Conservation (phyloP, 306 rosid species). For the Bauhinia variegata region DNA sequence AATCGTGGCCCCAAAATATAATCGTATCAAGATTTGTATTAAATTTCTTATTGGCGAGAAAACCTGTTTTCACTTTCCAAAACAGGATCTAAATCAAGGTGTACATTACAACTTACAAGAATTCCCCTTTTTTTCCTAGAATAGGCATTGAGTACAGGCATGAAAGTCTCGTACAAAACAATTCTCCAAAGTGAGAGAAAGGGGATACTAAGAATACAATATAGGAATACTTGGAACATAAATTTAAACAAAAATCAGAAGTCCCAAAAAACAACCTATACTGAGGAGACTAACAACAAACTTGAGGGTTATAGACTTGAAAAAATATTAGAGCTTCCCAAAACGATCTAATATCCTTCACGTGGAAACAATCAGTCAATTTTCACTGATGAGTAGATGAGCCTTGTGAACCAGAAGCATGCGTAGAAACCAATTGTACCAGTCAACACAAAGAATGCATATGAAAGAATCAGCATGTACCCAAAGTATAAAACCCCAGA, state of each 20-base stretch:
- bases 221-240: neutral
- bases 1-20: neutral
- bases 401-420: constrained; percentile 75
- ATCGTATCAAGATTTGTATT: neutral
- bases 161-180: constrained; percentile 34
- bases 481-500: constrained; percentile 73
- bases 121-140: constrained; percentile 34
- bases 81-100: constrained; percentile 23
- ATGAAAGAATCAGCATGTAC: constrained; percentile 70
- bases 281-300: constrained; percentile 37
- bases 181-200: neutral
- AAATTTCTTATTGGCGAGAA: constrained; percentile 6
- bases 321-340: constrained; percentile 15
- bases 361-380: constrained; percentile 47
- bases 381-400: constrained; percentile 81
- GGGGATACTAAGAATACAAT: neutral
- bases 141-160: constrained; percentile 24
- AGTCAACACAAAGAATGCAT: constrained; percentile 68
- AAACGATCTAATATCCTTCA: constrained; percentile 14
- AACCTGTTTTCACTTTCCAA: constrained; percentile 1
- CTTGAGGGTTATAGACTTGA: constrained; percentile 42
- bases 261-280: constrained; percentile 40
- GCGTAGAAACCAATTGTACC: constrained; percentile 79
- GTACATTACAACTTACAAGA: constrained; percentile 23
- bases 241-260: neutral